phyloP scores from a whole-genome alignment of 2,329 filamentous ascomycete genomes.

The Metarhizium rileyi region DNA sequence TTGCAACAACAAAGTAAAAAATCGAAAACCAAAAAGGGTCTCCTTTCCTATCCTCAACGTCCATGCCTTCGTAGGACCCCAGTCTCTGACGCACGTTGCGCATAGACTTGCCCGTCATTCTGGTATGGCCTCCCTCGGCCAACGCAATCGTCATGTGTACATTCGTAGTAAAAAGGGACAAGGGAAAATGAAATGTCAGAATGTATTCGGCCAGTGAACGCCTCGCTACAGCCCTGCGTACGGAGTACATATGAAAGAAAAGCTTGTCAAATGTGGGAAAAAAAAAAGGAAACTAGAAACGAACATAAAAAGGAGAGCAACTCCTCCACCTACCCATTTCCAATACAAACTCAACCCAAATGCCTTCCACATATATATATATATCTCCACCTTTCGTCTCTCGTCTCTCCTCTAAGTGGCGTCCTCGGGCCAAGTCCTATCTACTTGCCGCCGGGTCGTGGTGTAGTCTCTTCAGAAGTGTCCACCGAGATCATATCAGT shows the following conservation, averaged over 20 bases:
- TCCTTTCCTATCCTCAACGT: background rate
- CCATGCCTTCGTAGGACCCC: background rate
- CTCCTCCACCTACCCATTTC: background rate
- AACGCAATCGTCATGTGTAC: background rate
- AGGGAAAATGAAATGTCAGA: background rate
- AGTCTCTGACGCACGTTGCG: background rate
- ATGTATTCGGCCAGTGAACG: slow-evolving; percentile 8
- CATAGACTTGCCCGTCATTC: background rate
- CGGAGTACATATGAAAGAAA: slow-evolving; percentile 7
- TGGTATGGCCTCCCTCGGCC: background rate
- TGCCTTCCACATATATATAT: background rate
- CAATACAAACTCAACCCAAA: background rate
- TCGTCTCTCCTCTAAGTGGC: background rate
- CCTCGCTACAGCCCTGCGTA: slow-evolving; percentile 15
- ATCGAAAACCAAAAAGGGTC: background rate
- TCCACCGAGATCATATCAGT: background rate
- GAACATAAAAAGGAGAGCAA: slow-evolving; percentile 6
- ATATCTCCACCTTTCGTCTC: background rate
- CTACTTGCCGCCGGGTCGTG: slow-evolving; percentile 23
- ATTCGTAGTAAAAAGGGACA: background rate
- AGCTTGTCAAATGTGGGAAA: background rate
- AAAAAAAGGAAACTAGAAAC: slow-evolving; percentile 5
- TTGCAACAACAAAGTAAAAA: background rate
- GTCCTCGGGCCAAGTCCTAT: background rate
- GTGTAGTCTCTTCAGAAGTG: slow-evolving; percentile 27